Conservation (phyloP, 139 green algal genomes). For the Coelastrella sp. region DNA sequence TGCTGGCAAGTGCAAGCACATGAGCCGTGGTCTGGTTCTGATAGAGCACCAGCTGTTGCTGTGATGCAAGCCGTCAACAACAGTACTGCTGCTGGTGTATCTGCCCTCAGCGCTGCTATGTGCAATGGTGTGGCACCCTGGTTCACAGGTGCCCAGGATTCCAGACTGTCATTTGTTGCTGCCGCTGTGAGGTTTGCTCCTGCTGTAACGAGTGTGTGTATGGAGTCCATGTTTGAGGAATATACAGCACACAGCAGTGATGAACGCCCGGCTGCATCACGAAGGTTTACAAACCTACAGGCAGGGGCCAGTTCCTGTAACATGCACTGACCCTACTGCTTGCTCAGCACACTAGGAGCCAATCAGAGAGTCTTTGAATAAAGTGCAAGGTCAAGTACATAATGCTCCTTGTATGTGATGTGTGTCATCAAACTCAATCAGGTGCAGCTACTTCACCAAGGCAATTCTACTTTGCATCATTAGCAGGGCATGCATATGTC, state of each 20-base stretch:
- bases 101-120: constrained; percentile 1
- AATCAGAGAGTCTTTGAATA: too few species aligned
- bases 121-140: constrained; percentile 12
- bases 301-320: too few species aligned
- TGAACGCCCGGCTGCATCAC: not conserved
- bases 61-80: constrained; percentile 22
- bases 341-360: too few species aligned
- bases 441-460: too few species aligned
- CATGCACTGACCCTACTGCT: too few species aligned
- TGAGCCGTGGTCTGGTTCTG: not conserved
- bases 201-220: constrained; percentile 3
- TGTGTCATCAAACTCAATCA: too few species aligned
- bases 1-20: constrained; percentile 7
- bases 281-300: constrained; percentile 24
- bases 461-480: too few species aligned
- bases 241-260: constrained; percentile 4
- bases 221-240: not conserved
- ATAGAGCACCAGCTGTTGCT: constrained; percentile 15
- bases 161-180: constrained; percentile 29
- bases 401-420: too few species aligned
- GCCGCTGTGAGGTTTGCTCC: constrained; percentile 14
- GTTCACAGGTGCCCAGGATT: constrained; percentile 3
- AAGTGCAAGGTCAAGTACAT: too few species aligned
- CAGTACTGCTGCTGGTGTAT: constrained; percentile 16
- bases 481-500: too few species aligned